Base-by-base conservation (phyloP, 83 land plant species). In the Isoetes engelmannii region DNA sequence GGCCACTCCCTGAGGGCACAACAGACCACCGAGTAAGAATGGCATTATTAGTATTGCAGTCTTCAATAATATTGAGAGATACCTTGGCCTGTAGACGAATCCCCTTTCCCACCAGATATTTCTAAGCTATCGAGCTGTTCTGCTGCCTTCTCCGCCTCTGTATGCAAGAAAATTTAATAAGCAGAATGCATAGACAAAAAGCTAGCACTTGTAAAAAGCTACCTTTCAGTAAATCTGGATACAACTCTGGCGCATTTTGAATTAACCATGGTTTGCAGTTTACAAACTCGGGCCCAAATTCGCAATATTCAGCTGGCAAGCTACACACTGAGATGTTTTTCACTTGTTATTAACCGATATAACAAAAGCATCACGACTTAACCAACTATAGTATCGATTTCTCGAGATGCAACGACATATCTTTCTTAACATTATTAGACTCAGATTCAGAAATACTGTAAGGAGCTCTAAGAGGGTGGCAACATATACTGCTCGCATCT, bases 221-320 rank as follows among this genome's bases (percentile, higher is more conserved):
- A 87, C 98, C 98, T 81, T 80, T 80, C 45, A 84, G 49, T 48
- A 94, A 85, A 72, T 88, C 87, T 5, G 97, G 99, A 54, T 88
- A 94, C 69, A 88, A 76, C 54, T 83, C 81, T 18, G 93, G 90
- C 3, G 90, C 99, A 77, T 90, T 83, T 62, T 82, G 76, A 67
- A 87, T 79, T 48, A 94, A 74, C 99, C 99, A 90, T 7, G 93
- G 99, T 68, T 94, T 94, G 81, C 99, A 94, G 72, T 94, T 88
- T 74, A 85, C 90, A 71, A 94, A 90, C 70, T 94, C 99, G 50
- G 99, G 93, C 6, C 90, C 87, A 75, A 88, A 94, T 71, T 94
- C 90, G 66, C 99, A 90, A 69, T 94, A 94, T 74, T 94, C 99
- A 0, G 90, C 92, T 10, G 99, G 99, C 64, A 94, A 76, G 58